Percentiles rank a stretch among this genome's conserved stretches.
phyloP scores from a whole-genome alignment of 164 flowering plant genomes.

The Hamamelis virginiana region DNA sequence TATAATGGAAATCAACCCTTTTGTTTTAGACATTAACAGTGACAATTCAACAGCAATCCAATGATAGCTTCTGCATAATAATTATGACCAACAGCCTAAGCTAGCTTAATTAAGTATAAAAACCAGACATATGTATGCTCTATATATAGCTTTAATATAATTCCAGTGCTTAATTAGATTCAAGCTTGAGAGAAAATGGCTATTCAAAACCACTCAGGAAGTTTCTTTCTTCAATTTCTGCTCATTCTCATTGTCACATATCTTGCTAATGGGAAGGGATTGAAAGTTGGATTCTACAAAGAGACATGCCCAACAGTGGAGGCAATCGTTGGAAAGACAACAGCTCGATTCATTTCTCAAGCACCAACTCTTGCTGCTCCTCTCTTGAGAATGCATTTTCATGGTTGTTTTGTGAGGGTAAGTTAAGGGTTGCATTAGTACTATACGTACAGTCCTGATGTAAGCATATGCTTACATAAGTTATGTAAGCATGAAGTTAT shows the following conservation, averaged over 20 bases:
- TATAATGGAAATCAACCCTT: background rate
- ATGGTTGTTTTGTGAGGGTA: constrained; percentile 33
- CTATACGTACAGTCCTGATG: too few relatives aligned
- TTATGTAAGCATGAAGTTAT: too few relatives aligned
- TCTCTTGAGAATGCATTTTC: constrained; percentile 29
- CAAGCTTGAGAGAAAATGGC: background rate
- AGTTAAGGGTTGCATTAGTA: too few relatives aligned
- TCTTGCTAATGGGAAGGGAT: constrained; percentile 5
- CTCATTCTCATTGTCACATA: background rate
- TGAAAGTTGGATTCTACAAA: constrained; percentile 22
- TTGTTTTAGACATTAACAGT: background rate
- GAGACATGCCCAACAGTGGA: constrained; percentile 24
- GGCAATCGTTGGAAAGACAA: constrained; percentile 7
- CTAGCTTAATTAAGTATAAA: background rate
- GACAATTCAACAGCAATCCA: background rate
- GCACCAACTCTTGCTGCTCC: constrained; percentile 30
- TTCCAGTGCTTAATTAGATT: too few relatives aligned
- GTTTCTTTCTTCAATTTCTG: background rate
- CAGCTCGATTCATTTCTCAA: constrained; percentile 11
- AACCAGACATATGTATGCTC: background rate
- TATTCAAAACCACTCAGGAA: background rate
- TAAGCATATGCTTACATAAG: too few relatives aligned
- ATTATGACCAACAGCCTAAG: background rate
- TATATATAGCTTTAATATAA: background rate
- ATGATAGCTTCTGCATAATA: background rate